A percentile compares a stretch with the other conserved stretches of the same genome.
phyloP scores from a whole-genome alignment of 176 grass and related monocot genomes.

The Lolium multiflorum region DNA sequence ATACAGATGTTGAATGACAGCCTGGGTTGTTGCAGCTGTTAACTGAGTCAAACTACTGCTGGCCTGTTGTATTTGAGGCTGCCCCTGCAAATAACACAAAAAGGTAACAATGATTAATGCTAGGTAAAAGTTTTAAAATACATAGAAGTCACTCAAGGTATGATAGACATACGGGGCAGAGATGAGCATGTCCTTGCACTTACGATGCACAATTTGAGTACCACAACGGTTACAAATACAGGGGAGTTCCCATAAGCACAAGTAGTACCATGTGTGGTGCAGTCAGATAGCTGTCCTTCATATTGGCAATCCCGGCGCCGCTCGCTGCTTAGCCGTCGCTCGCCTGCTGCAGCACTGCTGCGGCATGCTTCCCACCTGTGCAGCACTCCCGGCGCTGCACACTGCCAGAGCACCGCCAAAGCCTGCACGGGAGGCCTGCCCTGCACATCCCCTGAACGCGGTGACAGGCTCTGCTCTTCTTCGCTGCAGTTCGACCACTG shows the following conservation, averaged over 20 bases:
- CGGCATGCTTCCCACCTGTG: too few species aligned
- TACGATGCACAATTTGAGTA: conserved; percentile 79
- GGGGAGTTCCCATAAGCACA: conserved; percentile 85
- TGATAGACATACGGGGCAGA: conserved; percentile 71
- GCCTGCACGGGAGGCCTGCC: too few species aligned
- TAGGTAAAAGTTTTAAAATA: not conserved
- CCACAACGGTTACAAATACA: conserved; percentile 74
- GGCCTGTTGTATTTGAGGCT: conserved; percentile 54
- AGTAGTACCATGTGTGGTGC: conserved; percentile 62
- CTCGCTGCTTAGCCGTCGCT: conserved; percentile 23
- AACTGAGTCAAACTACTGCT: conserved; percentile 11
- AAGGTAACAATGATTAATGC: conserved; percentile 10
- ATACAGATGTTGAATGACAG: conserved; percentile 45
- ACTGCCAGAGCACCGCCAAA: too few species aligned
- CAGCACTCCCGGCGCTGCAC: too few species aligned
- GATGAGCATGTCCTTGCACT: conserved; percentile 89
- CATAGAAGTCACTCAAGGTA: not conserved
- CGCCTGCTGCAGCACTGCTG: too few species aligned
- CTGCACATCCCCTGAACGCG: too few species aligned
- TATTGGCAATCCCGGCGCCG: conserved; percentile 61
- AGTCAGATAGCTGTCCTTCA: conserved; percentile 77
- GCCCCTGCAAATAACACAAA: conserved; percentile 57
- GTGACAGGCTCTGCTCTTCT: too few species aligned
- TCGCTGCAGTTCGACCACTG: too few species aligned
- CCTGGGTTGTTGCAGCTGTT: conserved; percentile 34